Conservation (phyloP, 257 asterid species). For the Buddleja alternifolia region DNA sequence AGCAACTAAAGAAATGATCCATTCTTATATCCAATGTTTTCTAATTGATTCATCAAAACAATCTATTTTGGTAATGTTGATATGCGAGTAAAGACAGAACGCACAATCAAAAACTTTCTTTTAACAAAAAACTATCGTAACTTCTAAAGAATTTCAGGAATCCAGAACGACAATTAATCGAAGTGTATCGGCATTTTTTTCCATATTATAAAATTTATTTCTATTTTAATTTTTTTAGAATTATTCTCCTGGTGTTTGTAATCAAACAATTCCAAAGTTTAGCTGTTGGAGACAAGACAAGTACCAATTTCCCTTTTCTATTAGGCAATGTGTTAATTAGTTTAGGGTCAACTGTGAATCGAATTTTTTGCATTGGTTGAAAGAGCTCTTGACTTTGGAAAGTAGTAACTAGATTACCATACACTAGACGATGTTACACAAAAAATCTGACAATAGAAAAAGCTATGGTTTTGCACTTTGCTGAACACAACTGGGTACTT, state of each 20-base stretch:
- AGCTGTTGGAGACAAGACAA: not conserved
- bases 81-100: not conserved
- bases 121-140: not conserved
- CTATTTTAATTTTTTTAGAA: too few species aligned
- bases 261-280: not conserved
- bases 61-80: not conserved
- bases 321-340: not conserved
- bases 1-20: too few species aligned
- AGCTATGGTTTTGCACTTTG: conserved; percentile 9
- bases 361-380: not conserved
- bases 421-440: not conserved
- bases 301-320: not conserved
- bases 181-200: too few species aligned
- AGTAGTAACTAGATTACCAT: not conserved
- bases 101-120: not conserved
- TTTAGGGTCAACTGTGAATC: not conserved
- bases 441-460: conserved; percentile 4
- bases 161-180: too few species aligned
- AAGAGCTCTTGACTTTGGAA: not conserved
- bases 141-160: not conserved
- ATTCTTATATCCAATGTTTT: too few species aligned
- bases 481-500: conserved; percentile 1
- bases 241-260: too few species aligned
- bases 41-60: not conserved
- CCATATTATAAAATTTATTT: too few species aligned